Evolutionary conservation across 1,284 basidiomycete genomes (phyloP).

Genomic region (Trichosporon sp.): DNA sequence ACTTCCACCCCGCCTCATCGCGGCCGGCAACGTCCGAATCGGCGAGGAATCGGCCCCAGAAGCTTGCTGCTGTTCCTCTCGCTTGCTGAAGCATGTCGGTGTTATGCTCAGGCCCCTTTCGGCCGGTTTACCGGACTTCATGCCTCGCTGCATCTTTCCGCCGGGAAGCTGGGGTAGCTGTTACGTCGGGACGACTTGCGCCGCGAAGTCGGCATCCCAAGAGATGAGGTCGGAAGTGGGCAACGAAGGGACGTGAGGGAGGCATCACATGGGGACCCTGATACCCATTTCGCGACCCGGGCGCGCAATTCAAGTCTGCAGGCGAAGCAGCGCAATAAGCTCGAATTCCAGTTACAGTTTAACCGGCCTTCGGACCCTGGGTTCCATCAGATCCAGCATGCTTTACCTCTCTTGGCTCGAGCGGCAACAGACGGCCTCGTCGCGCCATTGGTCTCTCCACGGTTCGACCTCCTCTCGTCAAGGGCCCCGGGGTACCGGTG

Average conservation of each 20-base stretch:
- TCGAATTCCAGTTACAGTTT: neutral
- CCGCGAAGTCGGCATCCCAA: neutral
- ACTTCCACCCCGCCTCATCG: neutral
- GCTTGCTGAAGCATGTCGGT: neutral
- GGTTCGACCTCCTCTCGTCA: neutral
- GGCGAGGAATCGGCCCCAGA: neutral
- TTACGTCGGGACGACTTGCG: neutral
- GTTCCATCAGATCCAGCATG: neutral
- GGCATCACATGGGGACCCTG: neutral
- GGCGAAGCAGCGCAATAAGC: neutral
- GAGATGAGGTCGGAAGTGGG: neutral
- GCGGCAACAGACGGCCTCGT: neutral
- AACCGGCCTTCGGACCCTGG: neutral
- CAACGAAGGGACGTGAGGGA: neutral
- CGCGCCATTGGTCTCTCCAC: neutral
- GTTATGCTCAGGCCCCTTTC: neutral
- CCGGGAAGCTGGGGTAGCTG: neutral
- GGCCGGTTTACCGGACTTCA: neutral
- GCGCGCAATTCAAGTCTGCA: neutral
- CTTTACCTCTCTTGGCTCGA: neutral
- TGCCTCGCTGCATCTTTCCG: neutral
- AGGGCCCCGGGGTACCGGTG: neutral
- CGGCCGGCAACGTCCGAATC: neutral
- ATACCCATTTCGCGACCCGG: neutral
- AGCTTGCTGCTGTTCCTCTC: neutral